Evolutionary conservation across 2,329 filamentous ascomycete genomes (phyloP), one percentile per base, ranked within the genome.

Genomic region (Aspergillus fumigatus): DNA sequence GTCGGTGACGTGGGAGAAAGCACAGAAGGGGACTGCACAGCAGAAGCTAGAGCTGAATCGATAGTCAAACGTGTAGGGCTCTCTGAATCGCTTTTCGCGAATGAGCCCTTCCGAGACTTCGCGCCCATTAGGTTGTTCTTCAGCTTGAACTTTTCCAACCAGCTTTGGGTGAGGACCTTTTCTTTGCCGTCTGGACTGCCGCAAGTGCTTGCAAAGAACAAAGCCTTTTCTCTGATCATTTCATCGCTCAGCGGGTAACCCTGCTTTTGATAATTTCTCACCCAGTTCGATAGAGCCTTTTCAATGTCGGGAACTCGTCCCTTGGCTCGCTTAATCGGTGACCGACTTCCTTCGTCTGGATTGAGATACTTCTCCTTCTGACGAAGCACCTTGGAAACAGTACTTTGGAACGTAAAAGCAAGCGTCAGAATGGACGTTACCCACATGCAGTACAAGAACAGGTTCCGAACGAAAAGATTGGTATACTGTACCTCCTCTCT

Each of bases 91-190:
- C 90, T 92, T 40, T 86, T 71, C 48, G 66, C 70, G 29, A 69
- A 58, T 6, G 82, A 84, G 29, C 76, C 74, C 68, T 84, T 85
- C 48, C 82, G 74, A 48, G 79, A 78, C 64, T 80, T 81, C 10
- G 80, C 75, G 40, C 81, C 79, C 63, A 79, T 73, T 10, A 88
- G 69, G 61, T 82, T 86, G 71, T 96, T 88, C 77, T 93, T 96
- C 70, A 91, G 85, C 79, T 97, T 96, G 80, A 97, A 97, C 71
- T 94, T 95, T 68, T 96, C 91, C 35, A 97, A 81, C 92, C 93
- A 97, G 63, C 81, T 86, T 29, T 84, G 79, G 63, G 84, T 94
- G 62, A 90, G 83, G 50, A 84, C 83, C 66, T 88, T 89, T 55
- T 88, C 74, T 51, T 90, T 84, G 60, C 82, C 85, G 53, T 96